Evolutionary conservation across 768 basidiomycete genomes (phyloP), one percentile per base, ranked within the genome.

Genomic region (Termitomyces sp.): DNA sequence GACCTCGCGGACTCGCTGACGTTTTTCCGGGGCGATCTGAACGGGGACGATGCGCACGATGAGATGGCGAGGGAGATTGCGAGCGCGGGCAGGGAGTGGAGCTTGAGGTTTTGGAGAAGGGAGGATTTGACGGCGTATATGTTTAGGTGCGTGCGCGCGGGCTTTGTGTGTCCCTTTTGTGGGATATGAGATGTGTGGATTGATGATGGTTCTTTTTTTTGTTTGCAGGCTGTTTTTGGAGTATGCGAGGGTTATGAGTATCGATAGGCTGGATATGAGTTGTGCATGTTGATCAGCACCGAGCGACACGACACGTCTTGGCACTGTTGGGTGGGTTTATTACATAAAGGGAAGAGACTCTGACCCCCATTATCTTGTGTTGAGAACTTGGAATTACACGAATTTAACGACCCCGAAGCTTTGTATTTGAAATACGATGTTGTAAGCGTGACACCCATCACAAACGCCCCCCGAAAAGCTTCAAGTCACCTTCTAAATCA

Each of bases 1-100:
- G 88, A 91, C 66, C 65, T 92, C 9, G 81, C 85, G 69, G 90
- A 92, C 63, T 71, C 81, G 2, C 77, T 90, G 35, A 72, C 81
- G 1, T 92, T 93, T 75, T 91, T 92, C 69, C 79, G 82, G 0
- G 86, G 87, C 0, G 77, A 79, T 55, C 78, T 77, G 0, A 66
- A 77, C 32, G 80, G 81, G 9, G 71, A 76, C 22, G 75, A 75
- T 7, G 81, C 74, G 0, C 86, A 90, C 59, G 86, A 88, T 33
- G 80, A 71, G 5, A 65, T 85, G 44, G 88, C 81, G 2, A 66
- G 66, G 45, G 78, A 74, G 54, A 87, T 90, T 38, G 88, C 85
- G 0, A 55, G 67, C 2, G 75, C 78, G 0, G 86, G 88, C 0
- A 72, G 77, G 35, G 69, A 75, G 30, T 88, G 86, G 86, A 84